These are phyloP conservation scores for Solanum peruvianum DNA, from an alignment of 257 asterid species.

Conservation along the genomic window DNA sequence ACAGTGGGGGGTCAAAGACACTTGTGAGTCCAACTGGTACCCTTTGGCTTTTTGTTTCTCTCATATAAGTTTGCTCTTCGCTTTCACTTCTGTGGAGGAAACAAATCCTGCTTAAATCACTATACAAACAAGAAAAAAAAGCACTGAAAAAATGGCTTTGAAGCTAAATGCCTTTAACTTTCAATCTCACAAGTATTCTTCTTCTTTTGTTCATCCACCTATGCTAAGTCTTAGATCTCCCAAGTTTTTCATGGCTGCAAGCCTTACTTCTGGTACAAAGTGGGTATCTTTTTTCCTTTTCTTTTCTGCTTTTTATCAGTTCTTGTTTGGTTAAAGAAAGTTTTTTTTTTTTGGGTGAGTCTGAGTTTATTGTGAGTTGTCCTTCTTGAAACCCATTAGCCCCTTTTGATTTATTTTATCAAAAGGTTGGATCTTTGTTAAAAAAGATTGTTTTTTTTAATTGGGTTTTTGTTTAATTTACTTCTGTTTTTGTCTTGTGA, in stretches of 20 bases:
- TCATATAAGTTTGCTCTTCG: not conserved
- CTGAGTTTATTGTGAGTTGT: not conserved
- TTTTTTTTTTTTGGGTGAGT: not conserved
- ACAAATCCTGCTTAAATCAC: not conserved
- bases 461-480: not conserved
- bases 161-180: constrained; percentile 25
- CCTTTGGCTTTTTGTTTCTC: too few species aligned
- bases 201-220: constrained; percentile 31
- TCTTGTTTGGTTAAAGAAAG: not conserved
- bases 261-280: constrained; percentile 56
- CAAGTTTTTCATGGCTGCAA: constrained; percentile 64
- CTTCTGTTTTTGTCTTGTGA: not conserved
- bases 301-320: not conserved
- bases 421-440: constrained; percentile 10
- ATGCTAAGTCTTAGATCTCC: constrained; percentile 61
- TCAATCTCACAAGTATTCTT: constrained; percentile 25
- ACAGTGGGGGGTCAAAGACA: not conserved
- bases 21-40: not conserved
- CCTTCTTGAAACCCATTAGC: not conserved
- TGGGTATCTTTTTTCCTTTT: not conserved
- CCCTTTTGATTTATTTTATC: not conserved
- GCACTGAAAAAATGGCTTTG: constrained; percentile 23
- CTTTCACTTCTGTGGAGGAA: constrained; percentile 4
- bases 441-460: not conserved
- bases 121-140: not conserved